Evolutionary conservation across 2,329 filamentous ascomycete species (phyloP).

Genomic region (Lachnellula occidentalis): DNA sequence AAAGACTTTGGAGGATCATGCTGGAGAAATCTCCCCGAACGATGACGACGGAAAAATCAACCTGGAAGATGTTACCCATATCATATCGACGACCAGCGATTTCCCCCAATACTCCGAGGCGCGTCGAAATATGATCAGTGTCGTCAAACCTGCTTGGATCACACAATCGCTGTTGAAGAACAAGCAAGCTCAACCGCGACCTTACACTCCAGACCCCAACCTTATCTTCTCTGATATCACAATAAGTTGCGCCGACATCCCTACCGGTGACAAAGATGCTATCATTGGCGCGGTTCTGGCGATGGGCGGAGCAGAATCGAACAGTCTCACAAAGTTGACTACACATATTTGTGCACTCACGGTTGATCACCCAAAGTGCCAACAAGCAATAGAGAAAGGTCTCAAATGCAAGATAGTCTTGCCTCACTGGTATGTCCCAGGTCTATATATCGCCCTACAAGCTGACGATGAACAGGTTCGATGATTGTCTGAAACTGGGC

Average conservation of each 20-base stretch:
- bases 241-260: slow-evolving; percentile 78
- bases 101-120: slow-evolving; percentile 81
- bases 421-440: slow-evolving; percentile 69
- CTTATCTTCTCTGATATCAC: slow-evolving; percentile 85
- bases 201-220: slow-evolving; percentile 84
- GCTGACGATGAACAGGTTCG: slow-evolving; percentile 62
- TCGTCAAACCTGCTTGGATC: slow-evolving; percentile 81
- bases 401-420: slow-evolving; percentile 77
- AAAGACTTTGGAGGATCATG: slow-evolving; percentile 27
- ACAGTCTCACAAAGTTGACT: slow-evolving; percentile 64
- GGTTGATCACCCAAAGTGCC: slow-evolving; percentile 67
- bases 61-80: slow-evolving; percentile 51
- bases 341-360: slow-evolving; percentile 86
- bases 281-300: slow-evolving; percentile 87
- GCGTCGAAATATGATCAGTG: slow-evolving; percentile 71
- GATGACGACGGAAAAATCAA: slow-evolving; percentile 35
- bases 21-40: slow-evolving; percentile 33
- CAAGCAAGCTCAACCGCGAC: slow-evolving; percentile 71
- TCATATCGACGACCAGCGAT: slow-evolving; percentile 75
- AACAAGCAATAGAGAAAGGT: slow-evolving; percentile 56
- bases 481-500: slow-evolving; percentile 90
- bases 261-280: slow-evolving; percentile 80
- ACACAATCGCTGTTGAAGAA: slow-evolving; percentile 60
- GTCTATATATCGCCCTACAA: neutral
- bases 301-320: slow-evolving; percentile 77